Evolutionary conservation across 2,329 filamentous ascomycete genomes (phyloP).

Genomic region (Cryphonectria naterciae): DNA sequence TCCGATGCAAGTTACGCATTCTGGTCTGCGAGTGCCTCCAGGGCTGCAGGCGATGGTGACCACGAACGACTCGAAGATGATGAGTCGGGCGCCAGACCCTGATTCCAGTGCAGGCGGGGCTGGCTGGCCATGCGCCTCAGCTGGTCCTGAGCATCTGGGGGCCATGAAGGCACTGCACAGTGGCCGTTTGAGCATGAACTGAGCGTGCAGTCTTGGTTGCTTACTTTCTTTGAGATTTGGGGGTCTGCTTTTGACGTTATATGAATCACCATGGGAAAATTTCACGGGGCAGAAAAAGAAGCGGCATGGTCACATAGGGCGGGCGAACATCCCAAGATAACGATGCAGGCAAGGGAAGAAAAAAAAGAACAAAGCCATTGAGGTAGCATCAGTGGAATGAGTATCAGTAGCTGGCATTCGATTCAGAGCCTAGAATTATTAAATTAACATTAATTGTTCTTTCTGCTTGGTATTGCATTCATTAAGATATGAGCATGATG

Average conservation of each 20-base stretch:
- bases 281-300: neutral
- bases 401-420: constrained; percentile 28
- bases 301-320: neutral
- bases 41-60: neutral
- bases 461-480: neutral
- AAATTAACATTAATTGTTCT: constrained; percentile 19
- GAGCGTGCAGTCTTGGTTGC: neutral
- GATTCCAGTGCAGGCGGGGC: constrained; percentile 10
- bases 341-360: neutral
- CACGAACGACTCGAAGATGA: neutral
- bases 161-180: constrained; percentile 30
- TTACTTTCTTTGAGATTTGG: neutral
- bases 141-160: constrained; percentile 25
- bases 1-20: neutral
- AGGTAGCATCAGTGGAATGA: constrained; percentile 11
- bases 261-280: neutral
- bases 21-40: neutral
- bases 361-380: neutral
- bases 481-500: neutral
- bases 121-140: neutral
- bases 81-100: neutral
- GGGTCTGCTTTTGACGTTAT: neutral
- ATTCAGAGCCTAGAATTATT: constrained; percentile 27
- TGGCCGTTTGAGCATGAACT: constrained; percentile 23
- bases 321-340: neutral